Percentiles rank a stretch among this genome's conserved stretches.
These are phyloP conservation scores for Microsporum ferrugineum DNA, from an alignment of 2,329 filamentous ascomycete species.

Conservation along the genomic window DNA sequence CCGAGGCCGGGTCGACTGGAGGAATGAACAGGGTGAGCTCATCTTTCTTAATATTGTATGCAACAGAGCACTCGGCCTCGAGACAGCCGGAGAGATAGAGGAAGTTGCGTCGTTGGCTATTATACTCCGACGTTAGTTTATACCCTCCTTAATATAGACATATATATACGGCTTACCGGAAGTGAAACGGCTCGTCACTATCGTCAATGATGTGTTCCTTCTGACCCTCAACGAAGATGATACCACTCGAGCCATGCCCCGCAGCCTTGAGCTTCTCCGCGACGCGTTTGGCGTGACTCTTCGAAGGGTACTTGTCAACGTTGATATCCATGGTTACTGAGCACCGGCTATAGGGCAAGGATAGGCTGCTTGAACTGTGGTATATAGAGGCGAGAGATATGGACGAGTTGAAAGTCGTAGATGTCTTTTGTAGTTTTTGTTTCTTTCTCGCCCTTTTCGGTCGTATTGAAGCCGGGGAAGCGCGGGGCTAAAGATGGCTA, in stretches of 20 bases:
- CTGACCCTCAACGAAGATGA: conserved; percentile 81
- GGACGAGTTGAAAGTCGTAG: background rate
- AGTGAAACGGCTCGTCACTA: conserved; percentile 70
- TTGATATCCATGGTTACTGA: conserved; percentile 26
- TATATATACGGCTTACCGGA: conserved; percentile 46
- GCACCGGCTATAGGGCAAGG: background rate
- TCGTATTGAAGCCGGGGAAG: background rate
- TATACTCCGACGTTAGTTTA: background rate
- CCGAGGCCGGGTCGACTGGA: conserved; percentile 69
- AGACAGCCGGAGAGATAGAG: conserved; percentile 86
- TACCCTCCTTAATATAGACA: background rate
- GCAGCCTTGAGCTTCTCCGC: conserved; percentile 58
- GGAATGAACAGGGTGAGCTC: conserved; percentile 83
- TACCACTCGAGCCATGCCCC: conserved; percentile 55
- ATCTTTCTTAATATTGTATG: conserved; percentile 65
- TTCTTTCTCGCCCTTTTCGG: conserved; percentile 11
- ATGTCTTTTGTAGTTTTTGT: background rate
- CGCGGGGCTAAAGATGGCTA: conserved; percentile 1
- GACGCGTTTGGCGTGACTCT: conserved; percentile 75
- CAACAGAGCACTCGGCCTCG: conserved; percentile 65
- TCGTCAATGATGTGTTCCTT: conserved; percentile 75
- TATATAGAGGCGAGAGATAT: background rate
- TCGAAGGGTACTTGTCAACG: conserved; percentile 62
- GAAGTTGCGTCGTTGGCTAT: conserved; percentile 69
- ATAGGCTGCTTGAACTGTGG: background rate